phyloP scores from a whole-genome alignment of 768 basidiomycete genomes.

The Amanita molliuscula region DNA sequence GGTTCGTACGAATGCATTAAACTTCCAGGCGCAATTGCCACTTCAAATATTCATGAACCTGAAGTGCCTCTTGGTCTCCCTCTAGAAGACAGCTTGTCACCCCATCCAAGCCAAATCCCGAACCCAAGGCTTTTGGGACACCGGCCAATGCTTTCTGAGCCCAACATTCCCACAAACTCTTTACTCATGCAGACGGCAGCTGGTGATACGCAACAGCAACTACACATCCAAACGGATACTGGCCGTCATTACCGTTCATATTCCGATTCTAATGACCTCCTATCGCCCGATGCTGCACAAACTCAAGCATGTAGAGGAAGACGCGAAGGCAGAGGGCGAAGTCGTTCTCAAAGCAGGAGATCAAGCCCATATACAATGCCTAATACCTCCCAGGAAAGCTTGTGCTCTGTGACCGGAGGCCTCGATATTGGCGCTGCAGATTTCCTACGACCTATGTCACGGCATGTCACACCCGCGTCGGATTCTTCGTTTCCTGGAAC shows the following conservation, averaged over 20 bases:
- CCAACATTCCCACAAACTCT: neutral
- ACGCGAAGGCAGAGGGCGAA: neutral
- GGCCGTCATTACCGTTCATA: neutral
- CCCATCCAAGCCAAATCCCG: neutral
- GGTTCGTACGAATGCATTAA: constrained; percentile 1
- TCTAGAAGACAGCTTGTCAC: neutral
- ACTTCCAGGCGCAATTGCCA: neutral
- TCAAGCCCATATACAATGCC: neutral
- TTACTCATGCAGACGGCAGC: neutral
- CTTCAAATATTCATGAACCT: neutral
- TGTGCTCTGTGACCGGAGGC: neutral
- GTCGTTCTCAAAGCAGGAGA: constrained; percentile 3
- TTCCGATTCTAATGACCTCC: neutral
- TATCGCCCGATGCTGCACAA: constrained; percentile 4
- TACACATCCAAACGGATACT: neutral
- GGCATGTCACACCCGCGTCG: neutral
- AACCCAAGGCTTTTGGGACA: constrained; percentile 1
- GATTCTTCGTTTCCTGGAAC: neutral
- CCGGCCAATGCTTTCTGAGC: constrained; percentile 1
- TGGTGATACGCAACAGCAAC: neutral
- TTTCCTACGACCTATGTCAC: neutral
- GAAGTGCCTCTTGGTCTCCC: neutral
- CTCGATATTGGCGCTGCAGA: neutral
- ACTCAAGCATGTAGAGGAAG: neutral
- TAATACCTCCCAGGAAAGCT: constrained; percentile 1